phyloP scores from a whole-genome alignment of 2,329 filamentous ascomycete species.

The Endoconidiophora laricicola region DNA sequence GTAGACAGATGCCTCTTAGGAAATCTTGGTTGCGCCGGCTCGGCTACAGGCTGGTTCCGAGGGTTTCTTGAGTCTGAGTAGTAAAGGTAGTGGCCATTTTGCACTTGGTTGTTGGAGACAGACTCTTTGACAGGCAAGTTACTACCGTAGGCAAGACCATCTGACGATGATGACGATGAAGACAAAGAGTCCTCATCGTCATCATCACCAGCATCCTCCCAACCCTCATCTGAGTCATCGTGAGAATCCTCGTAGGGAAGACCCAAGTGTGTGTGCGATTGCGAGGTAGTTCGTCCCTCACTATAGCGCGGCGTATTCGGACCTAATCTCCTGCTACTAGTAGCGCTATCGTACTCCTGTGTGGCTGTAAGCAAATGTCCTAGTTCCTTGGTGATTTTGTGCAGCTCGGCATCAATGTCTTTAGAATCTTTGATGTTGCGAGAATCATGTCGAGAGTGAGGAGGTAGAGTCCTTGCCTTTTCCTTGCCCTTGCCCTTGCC shows the following conservation, averaged over 20 bases:
- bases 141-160: conserved; percentile 9
- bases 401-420: background rate
- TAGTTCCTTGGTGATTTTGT: background rate
- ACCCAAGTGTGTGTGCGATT: background rate
- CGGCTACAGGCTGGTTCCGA: background rate
- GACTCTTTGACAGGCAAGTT: background rate
- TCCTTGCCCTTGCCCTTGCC: conserved; percentile 5
- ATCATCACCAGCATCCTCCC: conserved; percentile 9
- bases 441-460: background rate
- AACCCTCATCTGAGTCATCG: conserved; percentile 2
- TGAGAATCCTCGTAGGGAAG: conserved; percentile 7
- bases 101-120: background rate
- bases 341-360: conserved; percentile 5
- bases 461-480: background rate
- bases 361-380: conserved; percentile 9
- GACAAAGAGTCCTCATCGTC: background rate
- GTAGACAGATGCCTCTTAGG: no score
- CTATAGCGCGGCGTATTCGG: background rate
- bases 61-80: conserved; percentile 4
- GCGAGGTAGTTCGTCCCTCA: background rate
- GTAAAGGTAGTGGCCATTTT: background rate
- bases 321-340: background rate
- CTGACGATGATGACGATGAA: conserved; percentile 4
- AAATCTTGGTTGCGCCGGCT: no score
- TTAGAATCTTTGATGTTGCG: background rate